Evolutionary conservation across 345 rosid species (phyloP), one percentile per base, ranked within the genome.

Genomic region (Heritiera fomes): DNA sequence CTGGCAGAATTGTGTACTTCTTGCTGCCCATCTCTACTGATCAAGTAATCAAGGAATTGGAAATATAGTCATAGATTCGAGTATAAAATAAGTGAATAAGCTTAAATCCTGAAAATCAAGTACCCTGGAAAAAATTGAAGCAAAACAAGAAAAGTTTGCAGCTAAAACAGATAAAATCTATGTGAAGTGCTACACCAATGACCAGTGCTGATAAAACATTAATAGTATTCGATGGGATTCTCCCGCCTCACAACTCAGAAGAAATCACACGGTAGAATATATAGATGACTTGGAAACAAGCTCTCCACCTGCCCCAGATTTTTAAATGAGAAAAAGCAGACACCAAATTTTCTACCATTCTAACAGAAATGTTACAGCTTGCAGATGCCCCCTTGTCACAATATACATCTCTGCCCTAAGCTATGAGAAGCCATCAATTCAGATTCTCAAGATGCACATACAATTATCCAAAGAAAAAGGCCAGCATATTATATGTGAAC

Each of bases 201-300:
- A 40, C 40, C 7, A 12, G 43, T 41, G 43, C 43, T 41, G 43
- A 41, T 41, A 41, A 41, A 3, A 41, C 43, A 41, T n/a, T 30
- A 20, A n/a, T 58, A 6, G 28, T 7, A n/a, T 20, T 20, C 20
- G 13, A 58, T n/a, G 32, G 28, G 9, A 55, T 49, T 71, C 38
- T 71, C 40, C 8, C 52, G 75, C 75, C 61, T 15, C 60, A 50
- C 10, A 46, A 69, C 32, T 69, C 28, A 23, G 28, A 18, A 46
- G 73, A 71, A 50, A 50, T 71, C 41, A 8, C 18, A 14, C 49
- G 55, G 45, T 32, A 50, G 74, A 71, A 71, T 12, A 71, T 52
- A 8, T 50, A 50, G 45, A 71, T 49, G 41, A 30, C 45, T 70
- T 70, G 13, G 34, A 69, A 5, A 71, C 14, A 41, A 23, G 20